These are phyloP conservation scores for Amylocarpus encephaloides DNA, from an alignment of 2,329 filamentous ascomycete species.

Conservation along the genomic window DNA sequence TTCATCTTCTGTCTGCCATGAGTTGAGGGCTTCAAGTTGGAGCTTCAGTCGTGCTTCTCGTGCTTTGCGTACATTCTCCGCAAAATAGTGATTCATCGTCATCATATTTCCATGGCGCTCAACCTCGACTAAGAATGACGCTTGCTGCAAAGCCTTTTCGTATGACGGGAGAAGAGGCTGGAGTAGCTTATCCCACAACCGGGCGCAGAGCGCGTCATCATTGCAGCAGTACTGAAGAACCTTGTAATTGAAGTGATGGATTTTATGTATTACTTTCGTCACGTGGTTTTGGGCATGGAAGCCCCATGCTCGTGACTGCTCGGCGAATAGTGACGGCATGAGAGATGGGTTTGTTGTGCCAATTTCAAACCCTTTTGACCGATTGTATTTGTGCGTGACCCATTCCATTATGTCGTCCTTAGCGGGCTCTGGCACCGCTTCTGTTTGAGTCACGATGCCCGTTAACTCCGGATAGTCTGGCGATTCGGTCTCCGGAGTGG, in stretches of 20 bases:
- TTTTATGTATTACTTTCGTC: neutral
- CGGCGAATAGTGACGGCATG: neutral
- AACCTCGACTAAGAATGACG: slow-evolving; percentile 44
- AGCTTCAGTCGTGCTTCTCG: slow-evolving; percentile 7
- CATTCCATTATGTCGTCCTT: neutral
- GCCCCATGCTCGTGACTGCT: neutral
- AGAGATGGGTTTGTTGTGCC: neutral
- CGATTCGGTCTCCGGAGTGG: too few species aligned
- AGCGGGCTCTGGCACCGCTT: neutral
- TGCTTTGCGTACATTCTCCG: slow-evolving; percentile 30
- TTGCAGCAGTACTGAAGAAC: slow-evolving; percentile 39
- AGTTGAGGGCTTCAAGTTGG: slow-evolving; percentile 6
- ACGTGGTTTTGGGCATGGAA: neutral
- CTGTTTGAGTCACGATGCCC: neutral
- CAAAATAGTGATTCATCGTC: slow-evolving; percentile 50
- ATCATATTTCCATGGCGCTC: slow-evolving; percentile 41
- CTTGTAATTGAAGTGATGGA: neutral
- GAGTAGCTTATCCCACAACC: slow-evolving; percentile 36
- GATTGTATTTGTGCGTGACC: neutral
- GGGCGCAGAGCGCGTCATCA: slow-evolving; percentile 37
- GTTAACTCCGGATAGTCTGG: neutral
- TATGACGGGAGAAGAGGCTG: slow-evolving; percentile 43
- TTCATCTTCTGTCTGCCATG: slow-evolving; percentile 9
- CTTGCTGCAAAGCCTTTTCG: slow-evolving; percentile 40
- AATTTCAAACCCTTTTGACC: slow-evolving; percentile 1